Conservation (phyloP, 2,329 filamentous ascomycete genomes). For the Talaromyces marneffei region DNA sequence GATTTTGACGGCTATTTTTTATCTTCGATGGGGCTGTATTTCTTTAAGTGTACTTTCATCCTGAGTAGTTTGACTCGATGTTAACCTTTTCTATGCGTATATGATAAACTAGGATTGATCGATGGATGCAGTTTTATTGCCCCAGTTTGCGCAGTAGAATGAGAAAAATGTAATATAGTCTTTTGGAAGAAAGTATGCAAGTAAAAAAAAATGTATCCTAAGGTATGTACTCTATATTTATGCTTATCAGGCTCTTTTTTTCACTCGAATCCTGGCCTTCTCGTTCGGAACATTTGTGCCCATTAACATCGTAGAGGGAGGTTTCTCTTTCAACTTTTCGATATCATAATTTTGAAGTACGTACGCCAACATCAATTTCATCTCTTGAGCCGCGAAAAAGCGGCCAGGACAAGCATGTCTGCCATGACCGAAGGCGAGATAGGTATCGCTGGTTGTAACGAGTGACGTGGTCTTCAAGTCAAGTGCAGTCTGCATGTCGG, state of each 20-base stretch:
- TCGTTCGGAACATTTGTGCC: neutral
- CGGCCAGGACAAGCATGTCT: constrained; percentile 40
- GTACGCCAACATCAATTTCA: constrained; percentile 24
- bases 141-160: no score
- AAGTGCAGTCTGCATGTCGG: neutral
- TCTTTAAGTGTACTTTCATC: neutral
- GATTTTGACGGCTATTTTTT: no score
- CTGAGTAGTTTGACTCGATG: no score
- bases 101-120: no score
- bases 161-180: no score
- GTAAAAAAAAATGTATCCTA: no score
- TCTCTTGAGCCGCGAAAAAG: constrained; percentile 23
- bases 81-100: no score
- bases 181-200: no score
- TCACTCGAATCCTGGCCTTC: neutral
- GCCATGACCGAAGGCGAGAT: constrained; percentile 54
- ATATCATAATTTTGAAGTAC: constrained; percentile 27
- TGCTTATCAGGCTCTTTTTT: neutral
- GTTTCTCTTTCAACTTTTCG: neutral
- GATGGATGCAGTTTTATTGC: no score
- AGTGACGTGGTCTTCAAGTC: constrained; percentile 25
- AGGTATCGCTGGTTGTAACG: constrained; percentile 48
- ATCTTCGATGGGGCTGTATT: neutral
- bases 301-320: neutral
- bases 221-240: no score